These are phyloP conservation scores for Penicillium cosmopolitanum DNA, from an alignment of 495 filamentous ascomycete species.

Conservation along the genomic window DNA sequence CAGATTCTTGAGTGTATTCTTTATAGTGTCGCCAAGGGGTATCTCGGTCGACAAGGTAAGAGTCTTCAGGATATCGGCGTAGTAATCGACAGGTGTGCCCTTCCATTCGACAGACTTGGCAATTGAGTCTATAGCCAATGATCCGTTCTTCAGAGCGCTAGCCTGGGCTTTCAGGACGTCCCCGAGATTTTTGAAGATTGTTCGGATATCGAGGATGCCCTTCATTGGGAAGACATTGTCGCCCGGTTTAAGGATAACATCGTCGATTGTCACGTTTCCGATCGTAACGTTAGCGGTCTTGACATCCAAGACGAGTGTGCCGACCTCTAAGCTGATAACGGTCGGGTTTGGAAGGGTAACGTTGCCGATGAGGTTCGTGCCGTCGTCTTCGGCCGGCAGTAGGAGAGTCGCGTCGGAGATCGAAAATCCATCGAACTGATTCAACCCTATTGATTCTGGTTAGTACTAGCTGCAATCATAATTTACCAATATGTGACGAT, in stretches of 20 bases:
- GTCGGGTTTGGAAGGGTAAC: constrained; percentile 42
- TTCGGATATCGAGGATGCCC: constrained; percentile 35
- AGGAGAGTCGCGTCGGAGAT: constrained; percentile 33
- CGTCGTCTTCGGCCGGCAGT: constrained; percentile 30
- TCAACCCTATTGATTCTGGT: constrained; percentile 25
- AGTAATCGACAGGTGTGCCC: constrained; percentile 38
- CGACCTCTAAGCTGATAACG: constrained; percentile 38
- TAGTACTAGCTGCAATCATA: not conserved
- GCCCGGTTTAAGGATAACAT: constrained; percentile 62
- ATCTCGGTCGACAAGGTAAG: constrained; percentile 36
- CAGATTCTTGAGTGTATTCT: constrained; percentile 37
- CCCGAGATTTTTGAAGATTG: constrained; percentile 31
- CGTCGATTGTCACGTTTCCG: constrained; percentile 57
- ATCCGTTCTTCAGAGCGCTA: constrained; percentile 29
- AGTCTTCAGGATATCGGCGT: constrained; percentile 36
- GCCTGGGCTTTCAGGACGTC: constrained; percentile 31
- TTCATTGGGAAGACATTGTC: constrained; percentile 58
- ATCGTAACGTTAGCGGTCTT: constrained; percentile 40
- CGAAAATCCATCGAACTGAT: constrained; percentile 35
- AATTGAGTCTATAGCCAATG: constrained; percentile 35
- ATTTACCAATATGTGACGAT: not conserved
- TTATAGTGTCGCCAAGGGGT: constrained; percentile 30
- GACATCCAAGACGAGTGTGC: constrained; percentile 37
- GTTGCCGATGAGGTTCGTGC: constrained; percentile 42
- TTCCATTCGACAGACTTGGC: constrained; percentile 34